Conservation (phyloP, 208 protist genomes). For the Wallacemonas sp. region DNA sequence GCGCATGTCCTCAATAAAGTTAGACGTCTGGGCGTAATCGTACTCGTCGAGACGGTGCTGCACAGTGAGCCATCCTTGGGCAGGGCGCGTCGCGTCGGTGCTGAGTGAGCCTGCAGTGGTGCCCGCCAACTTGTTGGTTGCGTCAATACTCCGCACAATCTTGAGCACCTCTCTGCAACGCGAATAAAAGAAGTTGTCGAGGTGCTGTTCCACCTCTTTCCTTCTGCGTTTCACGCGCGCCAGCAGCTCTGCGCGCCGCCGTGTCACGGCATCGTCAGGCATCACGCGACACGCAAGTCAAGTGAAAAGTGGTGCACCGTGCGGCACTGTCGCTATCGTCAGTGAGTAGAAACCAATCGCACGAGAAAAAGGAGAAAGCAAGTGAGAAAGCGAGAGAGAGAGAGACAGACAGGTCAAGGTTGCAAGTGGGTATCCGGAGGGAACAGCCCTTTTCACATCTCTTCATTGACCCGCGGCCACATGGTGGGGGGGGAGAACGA, state of each 20-base stretch:
- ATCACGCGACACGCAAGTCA: background rate
- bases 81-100: background rate
- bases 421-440: too few relatives aligned
- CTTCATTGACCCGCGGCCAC: too few relatives aligned
- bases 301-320: too few relatives aligned
- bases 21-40: conserved; percentile 44
- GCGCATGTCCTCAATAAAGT: conserved; percentile 86
- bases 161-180: conserved; percentile 42
- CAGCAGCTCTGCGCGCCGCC: conserved; percentile 26
- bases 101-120: background rate
- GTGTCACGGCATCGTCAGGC: background rate
- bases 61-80: background rate
- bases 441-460: too few relatives aligned
- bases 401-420: background rate
- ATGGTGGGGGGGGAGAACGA: too few relatives aligned
- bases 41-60: conserved; percentile 46
- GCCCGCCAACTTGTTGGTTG: background rate
- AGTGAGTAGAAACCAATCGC: background rate
- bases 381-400: background rate
- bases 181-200: conserved; percentile 69
- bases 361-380: too few relatives aligned
- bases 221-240: conserved; percentile 56
- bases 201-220: conserved; percentile 43
- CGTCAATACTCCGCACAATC: background rate
- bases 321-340: too few relatives aligned